Evolutionary conservation across 163 green algal species (phyloP).

Genomic region (Smithsoniella earleae): DNA sequence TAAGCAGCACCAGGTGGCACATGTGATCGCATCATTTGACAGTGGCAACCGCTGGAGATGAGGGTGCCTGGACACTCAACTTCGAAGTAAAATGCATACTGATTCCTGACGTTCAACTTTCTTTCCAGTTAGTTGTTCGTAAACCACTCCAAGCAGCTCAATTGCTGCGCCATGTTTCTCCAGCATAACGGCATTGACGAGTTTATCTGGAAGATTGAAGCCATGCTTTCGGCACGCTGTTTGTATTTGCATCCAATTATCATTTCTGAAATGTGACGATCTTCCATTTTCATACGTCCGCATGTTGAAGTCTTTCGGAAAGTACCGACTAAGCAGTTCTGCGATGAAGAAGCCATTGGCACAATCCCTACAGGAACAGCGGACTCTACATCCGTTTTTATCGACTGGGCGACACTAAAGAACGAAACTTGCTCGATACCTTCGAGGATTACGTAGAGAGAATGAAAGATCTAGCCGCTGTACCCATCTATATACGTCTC

Average conservation of each 20-base stretch:
- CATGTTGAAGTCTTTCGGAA: slow-evolving; percentile 27
- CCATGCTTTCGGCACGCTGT: slow-evolving; percentile 4
- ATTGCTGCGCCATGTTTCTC: slow-evolving; percentile 18
- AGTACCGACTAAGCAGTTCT: slow-evolving; percentile 23
- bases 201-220: not conserved
- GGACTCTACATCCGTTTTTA: too few relatives aligned
- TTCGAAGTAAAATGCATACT: not conserved
- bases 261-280: slow-evolving; percentile 9
- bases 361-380: not conserved
- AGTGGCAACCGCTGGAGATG: not conserved
- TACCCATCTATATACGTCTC: slow-evolving; percentile 27
- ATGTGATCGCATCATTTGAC: too few relatives aligned
- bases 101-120: not conserved
- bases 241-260: slow-evolving; percentile 26
- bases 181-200: slow-evolving; percentile 9
- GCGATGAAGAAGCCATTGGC: slow-evolving; percentile 22
- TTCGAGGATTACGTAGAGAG: slow-evolving; percentile 14
- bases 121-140: slow-evolving; percentile 20
- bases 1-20: not conserved
- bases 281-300: slow-evolving; percentile 16
- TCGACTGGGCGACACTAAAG: too few relatives aligned
- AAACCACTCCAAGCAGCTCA: slow-evolving; percentile 15
- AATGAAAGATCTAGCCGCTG: slow-evolving; percentile 20
- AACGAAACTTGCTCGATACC: too few relatives aligned
- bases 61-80: too few relatives aligned